Evolutionary conservation across 1,284 basidiomycete species (phyloP).

Genomic region (Ustilago bromivora): DNA sequence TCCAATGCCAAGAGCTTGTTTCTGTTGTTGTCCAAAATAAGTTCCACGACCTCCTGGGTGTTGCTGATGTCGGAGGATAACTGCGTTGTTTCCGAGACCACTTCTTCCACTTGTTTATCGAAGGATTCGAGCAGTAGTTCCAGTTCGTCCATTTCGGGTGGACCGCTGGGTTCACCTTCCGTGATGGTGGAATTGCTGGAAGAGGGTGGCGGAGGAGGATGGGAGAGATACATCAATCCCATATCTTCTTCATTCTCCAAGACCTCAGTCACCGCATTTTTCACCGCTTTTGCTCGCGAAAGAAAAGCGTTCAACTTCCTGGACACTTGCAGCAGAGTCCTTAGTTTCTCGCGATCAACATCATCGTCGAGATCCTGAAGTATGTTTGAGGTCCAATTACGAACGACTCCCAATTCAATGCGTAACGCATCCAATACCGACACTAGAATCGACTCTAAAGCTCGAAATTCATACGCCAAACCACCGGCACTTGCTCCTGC

Average conservation of each 20-base stretch:
- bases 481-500: constrained; percentile 7
- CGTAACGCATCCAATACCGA: constrained; percentile 61
- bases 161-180: background rate
- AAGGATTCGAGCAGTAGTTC: constrained; percentile 94
- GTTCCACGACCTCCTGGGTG: constrained; percentile 96
- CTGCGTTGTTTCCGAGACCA: constrained; percentile 57
- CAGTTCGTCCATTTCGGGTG: constrained; percentile 75
- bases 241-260: constrained; percentile 78
- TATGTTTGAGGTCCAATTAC: constrained; percentile 49
- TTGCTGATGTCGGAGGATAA: constrained; percentile 77
- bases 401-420: constrained; percentile 58
- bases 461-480: constrained; percentile 65
- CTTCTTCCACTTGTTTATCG: constrained; percentile 76
- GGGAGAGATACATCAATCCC: constrained; percentile 78
- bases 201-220: background rate
- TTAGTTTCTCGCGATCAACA: constrained; percentile 64
- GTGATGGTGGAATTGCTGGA: background rate
- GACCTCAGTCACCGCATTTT: constrained; percentile 57
- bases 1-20: constrained; percentile 92
- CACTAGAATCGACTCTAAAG: constrained; percentile 62
- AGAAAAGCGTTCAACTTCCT: constrained; percentile 61
- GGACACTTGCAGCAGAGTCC: constrained; percentile 57
- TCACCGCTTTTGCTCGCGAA: constrained; percentile 53
- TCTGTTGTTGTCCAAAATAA: constrained; percentile 95
- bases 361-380: constrained; percentile 60